These are phyloP conservation scores for Salix viminalis DNA, from an alignment of 345 rosid species.

Conservation along the genomic window DNA sequence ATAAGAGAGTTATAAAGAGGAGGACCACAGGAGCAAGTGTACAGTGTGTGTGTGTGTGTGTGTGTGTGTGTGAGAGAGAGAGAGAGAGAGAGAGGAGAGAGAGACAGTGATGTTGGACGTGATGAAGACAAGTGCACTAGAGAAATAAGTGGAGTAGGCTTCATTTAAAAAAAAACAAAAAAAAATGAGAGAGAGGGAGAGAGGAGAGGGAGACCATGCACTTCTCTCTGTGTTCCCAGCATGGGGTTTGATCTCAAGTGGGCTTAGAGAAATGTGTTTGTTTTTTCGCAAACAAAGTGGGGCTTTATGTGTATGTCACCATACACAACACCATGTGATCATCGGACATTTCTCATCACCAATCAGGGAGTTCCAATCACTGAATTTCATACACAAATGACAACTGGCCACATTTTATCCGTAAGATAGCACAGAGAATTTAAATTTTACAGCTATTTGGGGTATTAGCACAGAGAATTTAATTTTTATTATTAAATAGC, in stretches of 20 bases:
- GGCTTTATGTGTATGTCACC: conserved; percentile 54
- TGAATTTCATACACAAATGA: conserved; percentile 11
- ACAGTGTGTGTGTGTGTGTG: too few relatives aligned
- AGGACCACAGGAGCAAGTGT: conserved; percentile 50
- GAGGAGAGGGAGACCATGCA: conserved; percentile 9
- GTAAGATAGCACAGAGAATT: too few relatives aligned
- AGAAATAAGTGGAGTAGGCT: conserved; percentile 45
- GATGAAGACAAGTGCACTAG: conserved; percentile 72
- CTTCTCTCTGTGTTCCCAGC: conserved; percentile 38
- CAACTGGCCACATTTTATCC: neutral
- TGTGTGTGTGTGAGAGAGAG: neutral
- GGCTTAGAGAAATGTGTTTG: conserved; percentile 54
- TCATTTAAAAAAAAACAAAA: neutral
- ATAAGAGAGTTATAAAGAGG: conserved; percentile 57
- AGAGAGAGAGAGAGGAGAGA: conserved; percentile 15
- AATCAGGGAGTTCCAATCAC: neutral
- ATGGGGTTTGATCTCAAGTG: conserved; percentile 62
- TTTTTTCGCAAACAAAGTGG: conserved; percentile 62
- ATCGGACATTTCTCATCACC: conserved; percentile 32
- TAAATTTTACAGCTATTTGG: too few relatives aligned
- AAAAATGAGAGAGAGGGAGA: neutral
- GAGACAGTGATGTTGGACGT: conserved; percentile 66
- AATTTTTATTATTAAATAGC: too few relatives aligned
- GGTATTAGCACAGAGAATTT: too few relatives aligned
- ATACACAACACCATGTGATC: conserved; percentile 62